Conservation (phyloP, 2,329 filamentous ascomycete species). For the Biscogniauxia marginata region DNA sequence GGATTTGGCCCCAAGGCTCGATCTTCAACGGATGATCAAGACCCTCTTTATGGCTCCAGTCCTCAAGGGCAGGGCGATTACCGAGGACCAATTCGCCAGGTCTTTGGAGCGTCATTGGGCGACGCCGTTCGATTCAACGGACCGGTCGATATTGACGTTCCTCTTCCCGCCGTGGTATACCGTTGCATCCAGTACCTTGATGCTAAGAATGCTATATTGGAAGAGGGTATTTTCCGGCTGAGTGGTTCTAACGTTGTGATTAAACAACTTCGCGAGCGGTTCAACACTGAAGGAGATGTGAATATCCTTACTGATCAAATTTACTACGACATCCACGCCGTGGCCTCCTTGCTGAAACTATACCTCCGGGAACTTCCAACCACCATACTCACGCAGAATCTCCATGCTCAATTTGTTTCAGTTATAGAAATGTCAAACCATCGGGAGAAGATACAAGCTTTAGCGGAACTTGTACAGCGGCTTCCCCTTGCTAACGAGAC, state of each 20-base stretch:
- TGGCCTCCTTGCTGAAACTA: slow-evolving; percentile 89
- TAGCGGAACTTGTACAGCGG: slow-evolving; percentile 75
- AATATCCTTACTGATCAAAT: slow-evolving; percentile 79
- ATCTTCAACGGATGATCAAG: slow-evolving; percentile 57
- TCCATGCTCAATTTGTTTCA: slow-evolving; percentile 84
- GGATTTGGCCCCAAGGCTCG: slow-evolving; percentile 63
- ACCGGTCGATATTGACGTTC: slow-evolving; percentile 69
- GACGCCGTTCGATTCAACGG: slow-evolving; percentile 83
- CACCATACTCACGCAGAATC: slow-evolving; percentile 85
- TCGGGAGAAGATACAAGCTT: slow-evolving; percentile 70
- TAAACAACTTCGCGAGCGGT: slow-evolving; percentile 84
- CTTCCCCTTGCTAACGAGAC: slow-evolving; percentile 79
- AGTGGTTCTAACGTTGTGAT: slow-evolving; percentile 97
- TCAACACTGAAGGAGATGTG: slow-evolving; percentile 90
- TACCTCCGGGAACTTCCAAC: slow-evolving; percentile 91
- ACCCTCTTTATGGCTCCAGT: slow-evolving; percentile 52
- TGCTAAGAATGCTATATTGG: slow-evolving; percentile 73
- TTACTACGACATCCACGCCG: slow-evolving; percentile 93
- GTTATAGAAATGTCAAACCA: slow-evolving; percentile 77
- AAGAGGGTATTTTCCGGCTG: slow-evolving; percentile 95
- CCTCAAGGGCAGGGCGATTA: slow-evolving; percentile 40
- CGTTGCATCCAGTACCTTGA: slow-evolving; percentile 92
- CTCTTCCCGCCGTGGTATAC: slow-evolving; percentile 89
- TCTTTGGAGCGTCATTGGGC: slow-evolving; percentile 81
- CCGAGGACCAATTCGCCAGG: slow-evolving; percentile 60